These are phyloP conservation scores for Dianthus caryophyllus DNA, from an alignment of 148 eudicot genomes.

Conservation along the genomic window DNA sequence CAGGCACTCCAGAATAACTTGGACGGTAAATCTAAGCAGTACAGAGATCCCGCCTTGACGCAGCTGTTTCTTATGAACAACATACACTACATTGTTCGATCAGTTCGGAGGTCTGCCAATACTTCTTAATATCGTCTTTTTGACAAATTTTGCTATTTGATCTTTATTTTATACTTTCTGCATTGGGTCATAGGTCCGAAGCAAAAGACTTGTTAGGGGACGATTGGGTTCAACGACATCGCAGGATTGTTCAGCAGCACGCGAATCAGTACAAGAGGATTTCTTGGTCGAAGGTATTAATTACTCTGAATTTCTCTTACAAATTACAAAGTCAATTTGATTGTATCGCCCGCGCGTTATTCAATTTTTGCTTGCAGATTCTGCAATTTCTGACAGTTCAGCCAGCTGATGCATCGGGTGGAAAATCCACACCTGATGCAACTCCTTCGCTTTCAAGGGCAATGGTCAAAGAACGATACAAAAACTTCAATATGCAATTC, in stretches of 20 bases:
- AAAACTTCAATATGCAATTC: constrained; percentile 73
- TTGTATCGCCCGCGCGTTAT: neutral
- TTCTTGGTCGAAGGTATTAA: constrained; percentile 84
- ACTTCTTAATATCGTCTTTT: neutral
- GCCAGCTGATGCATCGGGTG: constrained; percentile 34
- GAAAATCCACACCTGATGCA: constrained; percentile 29
- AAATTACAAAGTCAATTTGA: neutral
- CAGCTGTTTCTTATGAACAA: constrained; percentile 95
- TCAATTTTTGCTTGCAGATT: constrained; percentile 45
- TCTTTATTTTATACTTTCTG: neutral
- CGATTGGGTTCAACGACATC: constrained; percentile 97
- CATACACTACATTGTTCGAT: constrained; percentile 89
- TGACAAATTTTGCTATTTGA: neutral
- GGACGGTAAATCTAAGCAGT: constrained; percentile 90
- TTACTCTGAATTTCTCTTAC: too few relatives aligned
- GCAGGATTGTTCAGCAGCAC: constrained; percentile 92
- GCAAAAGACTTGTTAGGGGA: constrained; percentile 90
- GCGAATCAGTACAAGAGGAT: constrained; percentile 95
- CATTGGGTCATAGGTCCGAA: constrained; percentile 56
- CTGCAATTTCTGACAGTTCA: constrained; percentile 65
- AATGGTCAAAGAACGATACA: constrained; percentile 74
- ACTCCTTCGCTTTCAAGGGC: constrained; percentile 57
- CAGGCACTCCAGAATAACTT: constrained; percentile 83
- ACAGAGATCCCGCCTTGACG: constrained; percentile 77
- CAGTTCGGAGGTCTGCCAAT: constrained; percentile 70